Base-by-base conservation (phyloP, 2,329 filamentous ascomycete species). In the Davidsoniella neocaledoniae region DNA sequence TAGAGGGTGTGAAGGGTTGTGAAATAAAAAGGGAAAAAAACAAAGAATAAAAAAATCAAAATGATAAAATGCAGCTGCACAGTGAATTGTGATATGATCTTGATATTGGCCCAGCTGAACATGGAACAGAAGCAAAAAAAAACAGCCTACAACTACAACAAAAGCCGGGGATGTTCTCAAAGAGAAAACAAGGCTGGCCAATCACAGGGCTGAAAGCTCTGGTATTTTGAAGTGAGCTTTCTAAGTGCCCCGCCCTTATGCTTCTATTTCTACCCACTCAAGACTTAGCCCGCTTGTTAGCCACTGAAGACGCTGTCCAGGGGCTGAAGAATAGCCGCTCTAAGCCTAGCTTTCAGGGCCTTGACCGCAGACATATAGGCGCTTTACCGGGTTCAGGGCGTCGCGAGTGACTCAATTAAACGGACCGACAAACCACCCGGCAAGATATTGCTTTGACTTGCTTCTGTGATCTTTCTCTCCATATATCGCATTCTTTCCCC, bases 101-200 rank as follows among this genome's bases (percentile, higher is more conserved):
- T 21, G 17, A 48, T 23, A 40, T 9, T 16, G 19, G 14, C 14
- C 41, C 41, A 43, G 19, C 12, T 25, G 25, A 43, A 43, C 19
- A 43, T 43, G 5, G 21, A 23, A 5, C 21, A 23, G 5, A 23
- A 23, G 21, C 21, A 23, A 23, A 23, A 23, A 2, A 23, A 5
- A 23, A 23, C 21, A 33, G 8, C 29, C 29, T 33, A 33, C 29
- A 33, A 23, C 21, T 23, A 4, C 21, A 23, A 5, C 21, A 23
- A 23, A 4, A 23, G 21, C 21, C 21, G 21, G 21, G 21, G 21
- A 23, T 23, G 21, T 23, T 23, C 21, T 16, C 17, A 41, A 17
- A 41, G 39, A 43, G n/a, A 25, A 14, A 25, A 37, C 38, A 33
- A 49, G 46, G 46, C 46, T 49, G 38, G 38, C 46, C 46, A 49